Evolutionary conservation across 2,329 filamentous ascomycete species (phyloP).

Genomic region (Diaporthe citriasiana): DNA sequence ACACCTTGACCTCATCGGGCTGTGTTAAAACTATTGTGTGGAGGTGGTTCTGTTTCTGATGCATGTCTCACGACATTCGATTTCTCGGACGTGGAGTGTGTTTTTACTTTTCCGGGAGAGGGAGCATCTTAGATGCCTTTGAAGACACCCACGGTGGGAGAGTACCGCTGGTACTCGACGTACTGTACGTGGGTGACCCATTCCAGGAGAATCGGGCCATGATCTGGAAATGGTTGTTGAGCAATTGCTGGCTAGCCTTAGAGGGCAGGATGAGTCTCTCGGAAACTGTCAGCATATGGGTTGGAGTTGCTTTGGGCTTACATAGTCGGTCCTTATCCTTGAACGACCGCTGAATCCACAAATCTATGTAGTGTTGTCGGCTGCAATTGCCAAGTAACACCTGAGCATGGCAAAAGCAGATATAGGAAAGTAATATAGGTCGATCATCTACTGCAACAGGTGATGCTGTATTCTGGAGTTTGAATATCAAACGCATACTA

Average conservation of each 20-base stretch:
- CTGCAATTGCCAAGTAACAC: not conserved
- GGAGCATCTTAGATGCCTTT: conserved; percentile 8
- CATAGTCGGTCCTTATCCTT: conserved; percentile 18
- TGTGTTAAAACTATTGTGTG: not conserved
- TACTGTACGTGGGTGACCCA: conserved; percentile 13
- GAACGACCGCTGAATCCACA: not conserved
- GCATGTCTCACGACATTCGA: conserved; percentile 26
- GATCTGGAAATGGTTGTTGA: not conserved
- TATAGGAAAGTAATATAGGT: not conserved
- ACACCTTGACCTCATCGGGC: not conserved
- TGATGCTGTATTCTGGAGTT: not conserved
- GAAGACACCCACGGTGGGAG: not conserved
- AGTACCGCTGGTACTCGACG: not conserved
- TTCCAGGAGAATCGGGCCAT: conserved; percentile 39
- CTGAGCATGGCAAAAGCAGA: not conserved
- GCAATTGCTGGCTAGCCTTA: conserved; percentile 1
- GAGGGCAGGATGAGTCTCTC: not conserved
- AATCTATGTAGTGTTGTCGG: not conserved
- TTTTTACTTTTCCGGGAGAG: not conserved
- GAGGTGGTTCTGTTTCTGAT: conserved; percentile 4
- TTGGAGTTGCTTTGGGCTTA: conserved; percentile 30
- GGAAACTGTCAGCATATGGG: conserved; percentile 20
- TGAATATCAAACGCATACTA: not conserved
- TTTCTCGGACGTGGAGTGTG: conserved; percentile 13
- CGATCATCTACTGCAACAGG: not conserved